Base-by-base conservation (phyloP, 306 rosid species). In the Rubus parviflorus region DNA sequence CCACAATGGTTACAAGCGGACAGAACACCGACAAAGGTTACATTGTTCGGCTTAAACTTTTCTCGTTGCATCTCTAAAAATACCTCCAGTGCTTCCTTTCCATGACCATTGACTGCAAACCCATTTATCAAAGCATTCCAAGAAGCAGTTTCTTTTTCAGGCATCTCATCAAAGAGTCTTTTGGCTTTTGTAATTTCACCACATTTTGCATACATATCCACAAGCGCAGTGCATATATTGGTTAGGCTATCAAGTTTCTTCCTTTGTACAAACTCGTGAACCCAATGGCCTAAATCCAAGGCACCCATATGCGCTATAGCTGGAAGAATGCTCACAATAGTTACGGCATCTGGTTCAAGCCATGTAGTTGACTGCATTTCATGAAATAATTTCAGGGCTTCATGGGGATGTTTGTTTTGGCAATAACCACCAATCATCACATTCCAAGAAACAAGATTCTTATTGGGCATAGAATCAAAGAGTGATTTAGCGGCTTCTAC, bases 111-210 rank as follows among this genome's bases (percentile, higher is more conserved):
- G 73, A 89, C 77, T 20, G 96, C 97, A 65, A 84, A 86, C 47
- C 96, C 93, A 64, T 87, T 83, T 75, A 92, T 90, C 83, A 90
- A 57, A 51, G 97, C 96, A 89, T 92, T 92, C 96, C 93, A 92
- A 8, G 89, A 78, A 83, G 88, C 78, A 0, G 80, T 83, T 83
- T 78, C 91, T 51, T 79, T 90, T 73, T 80, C 78, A 66, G 78
- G 71, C 78, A 82, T 88, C 77, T 54, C 80, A 40, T 83, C 81
- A 43, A 90, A 92, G 53, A 87, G 68, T 52, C 30, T 74, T 76
- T 74, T 87, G 4, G 92, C 94, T 79, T 68, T 83, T 17, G 7
- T 54, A 35, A 82, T 81, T 72, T 90, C 93, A 14, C 97, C 92
- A 80, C 90, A 88, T 85, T 92, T 92, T 51, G 93, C 92, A 73